Evolutionary conservation across 2,329 filamentous ascomycete genomes (phyloP), one percentile per base, ranked within the genome.

Genomic region (Blumeria graminis): DNA sequence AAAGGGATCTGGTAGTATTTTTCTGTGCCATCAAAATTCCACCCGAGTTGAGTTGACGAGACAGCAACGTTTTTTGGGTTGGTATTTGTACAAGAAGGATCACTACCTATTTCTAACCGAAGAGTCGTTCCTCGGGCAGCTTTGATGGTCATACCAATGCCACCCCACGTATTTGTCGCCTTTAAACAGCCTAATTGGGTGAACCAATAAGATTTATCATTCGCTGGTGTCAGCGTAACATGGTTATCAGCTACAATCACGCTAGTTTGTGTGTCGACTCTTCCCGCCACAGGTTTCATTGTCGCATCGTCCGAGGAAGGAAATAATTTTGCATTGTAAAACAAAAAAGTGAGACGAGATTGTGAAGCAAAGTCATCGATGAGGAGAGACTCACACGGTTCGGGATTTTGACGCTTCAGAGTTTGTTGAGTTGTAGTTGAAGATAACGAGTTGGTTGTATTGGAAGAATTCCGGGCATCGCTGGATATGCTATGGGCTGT

Each of bases 331-430:
- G 77, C 71, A 62, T 81, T 81, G 69, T 80, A 80, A 62, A 70
- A 75, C 14, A 81, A 66, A 65, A 81, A 81, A 1, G 74, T 77
- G 55, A 80, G 65, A 34, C 77, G 75, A 6, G 77, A 80, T 63
- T 81, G 77, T 8, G 77, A 80, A 56, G 70, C 71, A 72, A 75
- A 81, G 67, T 81, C 77, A 60, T 81, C 77, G 56, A 80, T 70
- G 32, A 77, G 63, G 6, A 76, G 65, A 38, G 68, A 64, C 10
- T 67, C 65, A 62, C 74, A 76, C 36, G 58, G 56, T 53, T 57
- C 57, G 55, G 56, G 48, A 33, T 58, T 28, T 10, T 55, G 57
- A 9, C 9, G 39, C 43, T 14, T 18, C 43, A 43, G 38, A 35
- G 16, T 35, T 53, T 8, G 43, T 36, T 56, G 45, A 13, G 53